Conservation (phyloP, 768 basidiomycete species). For the Flagelloscypha sp. region DNA sequence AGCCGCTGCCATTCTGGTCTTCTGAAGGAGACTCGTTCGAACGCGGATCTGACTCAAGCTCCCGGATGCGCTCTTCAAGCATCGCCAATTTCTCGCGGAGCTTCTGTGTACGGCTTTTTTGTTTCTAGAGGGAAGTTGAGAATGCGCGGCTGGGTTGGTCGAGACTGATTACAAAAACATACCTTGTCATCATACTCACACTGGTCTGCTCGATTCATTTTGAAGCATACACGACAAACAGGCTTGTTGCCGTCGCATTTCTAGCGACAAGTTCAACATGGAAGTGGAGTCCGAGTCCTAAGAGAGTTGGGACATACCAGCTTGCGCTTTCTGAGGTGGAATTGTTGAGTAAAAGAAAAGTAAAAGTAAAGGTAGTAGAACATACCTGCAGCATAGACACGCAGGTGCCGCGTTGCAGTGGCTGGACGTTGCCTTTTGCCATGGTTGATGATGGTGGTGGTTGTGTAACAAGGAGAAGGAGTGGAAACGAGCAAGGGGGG, state of each 20-base stretch:
- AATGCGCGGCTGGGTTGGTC: too few relatives aligned
- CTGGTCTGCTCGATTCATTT: constrained; percentile 41
- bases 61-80: constrained; percentile 44
- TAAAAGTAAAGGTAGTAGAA: too few relatives aligned
- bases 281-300: too few relatives aligned
- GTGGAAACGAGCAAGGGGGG: too few relatives aligned
- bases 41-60: constrained; percentile 38
- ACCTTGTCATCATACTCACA: constrained; percentile 59
- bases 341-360: constrained; percentile 4
- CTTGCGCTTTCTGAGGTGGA: constrained; percentile 30
- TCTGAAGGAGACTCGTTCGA: constrained; percentile 15
- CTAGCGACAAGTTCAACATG: constrained; percentile 27
- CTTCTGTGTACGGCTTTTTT: constrained; percentile 51
- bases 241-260: constrained; percentile 56
- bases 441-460: too few relatives aligned
- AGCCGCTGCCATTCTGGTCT: constrained; percentile 14
- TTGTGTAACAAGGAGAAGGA: too few relatives aligned
- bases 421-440: constrained; percentile 4
- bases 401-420: constrained; percentile 34
- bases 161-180: too few relatives aligned
- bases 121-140: too few relatives aligned
- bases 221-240: constrained; percentile 45
- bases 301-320: constrained; percentile 24
- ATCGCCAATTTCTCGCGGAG: constrained; percentile 47
- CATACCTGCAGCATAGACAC: constrained; percentile 37